Evolutionary conservation across 2,329 filamentous ascomycete genomes (phyloP), one percentile per base, ranked within the genome.

Genomic region (Aspergillus versicolor): DNA sequence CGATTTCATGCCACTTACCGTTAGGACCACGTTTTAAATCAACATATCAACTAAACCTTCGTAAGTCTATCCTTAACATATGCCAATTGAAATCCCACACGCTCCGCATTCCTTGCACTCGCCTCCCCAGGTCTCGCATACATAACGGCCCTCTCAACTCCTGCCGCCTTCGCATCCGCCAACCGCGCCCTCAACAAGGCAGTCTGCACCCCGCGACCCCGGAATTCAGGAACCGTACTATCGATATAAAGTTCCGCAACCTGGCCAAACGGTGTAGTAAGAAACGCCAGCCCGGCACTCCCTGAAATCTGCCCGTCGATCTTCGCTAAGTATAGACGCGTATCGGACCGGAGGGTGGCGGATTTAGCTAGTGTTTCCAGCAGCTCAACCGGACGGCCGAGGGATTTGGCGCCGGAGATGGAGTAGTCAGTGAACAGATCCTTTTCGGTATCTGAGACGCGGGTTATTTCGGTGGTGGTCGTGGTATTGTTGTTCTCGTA

Each of bases 221-320:
- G 60, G 41, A 57, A 62, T 13, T 44, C 41, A 1, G 58, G 55
- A 12, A 51, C 38, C 12, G 61, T 65, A 52, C 60, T 64, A 22
- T 63, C 62, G 11, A 65, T 58, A 34, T 65, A 64, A 1, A 65
- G 53, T 38, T 64, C 60, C 7, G 60, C 61, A 2, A 65, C 59
- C 4, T 43, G n/a, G 5, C 63, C 60, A 22, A 52, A 38, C 8
- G 54, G 34, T 7, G 62, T 62, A n/a, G 59, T 52, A 41, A 63
- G 53, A 12, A 63, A 12, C 4, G 62, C 62, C 54, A 63, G 49
- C 4, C 52, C 62, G 12, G 50, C 60, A 3, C 13, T 32, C 2
- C 48, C 48, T 3, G 38, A 37, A 13, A 42, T 27, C 5, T 51
- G 1, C 2, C 34, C 54, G 3, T 61, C 49, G 27, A 59, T 56